A percentile compares a stretch with the other conserved stretches of the same genome.
Evolutionary conservation across 495 filamentous ascomycete species (phyloP).

Genomic region (Penicillium simplicissimum): DNA sequence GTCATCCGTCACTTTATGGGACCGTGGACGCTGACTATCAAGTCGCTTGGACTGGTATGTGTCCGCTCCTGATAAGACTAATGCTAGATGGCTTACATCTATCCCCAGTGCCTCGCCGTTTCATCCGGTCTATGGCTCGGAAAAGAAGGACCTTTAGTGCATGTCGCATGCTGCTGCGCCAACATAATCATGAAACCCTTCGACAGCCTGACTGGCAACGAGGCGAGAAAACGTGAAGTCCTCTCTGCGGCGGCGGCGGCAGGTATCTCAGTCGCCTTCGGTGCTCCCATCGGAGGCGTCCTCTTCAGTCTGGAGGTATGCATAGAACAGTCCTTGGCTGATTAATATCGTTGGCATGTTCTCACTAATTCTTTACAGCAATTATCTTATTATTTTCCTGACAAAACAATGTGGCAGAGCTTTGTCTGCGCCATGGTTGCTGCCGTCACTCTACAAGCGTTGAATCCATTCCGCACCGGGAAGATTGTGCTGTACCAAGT

Average conservation of each 20-base stretch:
- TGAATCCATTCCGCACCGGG: conserved; percentile 93
- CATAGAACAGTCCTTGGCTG: neutral
- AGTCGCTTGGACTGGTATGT: conserved; percentile 85
- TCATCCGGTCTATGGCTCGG: conserved; percentile 98
- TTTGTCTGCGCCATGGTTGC: conserved; percentile 99
- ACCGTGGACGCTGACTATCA: conserved; percentile 87
- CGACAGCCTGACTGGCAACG: conserved; percentile 78
- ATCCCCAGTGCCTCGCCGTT: conserved; percentile 73
- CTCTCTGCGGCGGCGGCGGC: conserved; percentile 92
- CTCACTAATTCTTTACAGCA: conserved; percentile 50
- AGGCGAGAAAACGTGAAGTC: conserved; percentile 94
- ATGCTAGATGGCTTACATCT: conserved; percentile 14
- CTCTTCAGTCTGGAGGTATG: conserved; percentile 85
- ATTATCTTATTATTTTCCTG: conserved; percentile 96
- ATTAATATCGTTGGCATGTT: neutral
- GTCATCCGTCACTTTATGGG: conserved; percentile 91
- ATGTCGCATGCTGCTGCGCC: conserved; percentile 97
- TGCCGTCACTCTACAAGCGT: conserved; percentile 85
- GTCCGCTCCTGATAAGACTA: neutral
- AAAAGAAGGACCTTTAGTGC: conserved; percentile 95
- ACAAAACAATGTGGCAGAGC: conserved; percentile 99
- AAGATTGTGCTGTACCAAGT: conserved; percentile 98
- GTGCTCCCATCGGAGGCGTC: conserved; percentile 91
- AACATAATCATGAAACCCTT: conserved; percentile 95
- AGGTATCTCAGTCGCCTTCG: conserved; percentile 96